A percentile compares a stretch with the other conserved stretches of the same genome.
phyloP scores from a whole-genome alignment of 2,329 filamentous ascomycete genomes.

The Penicillium palitans region DNA sequence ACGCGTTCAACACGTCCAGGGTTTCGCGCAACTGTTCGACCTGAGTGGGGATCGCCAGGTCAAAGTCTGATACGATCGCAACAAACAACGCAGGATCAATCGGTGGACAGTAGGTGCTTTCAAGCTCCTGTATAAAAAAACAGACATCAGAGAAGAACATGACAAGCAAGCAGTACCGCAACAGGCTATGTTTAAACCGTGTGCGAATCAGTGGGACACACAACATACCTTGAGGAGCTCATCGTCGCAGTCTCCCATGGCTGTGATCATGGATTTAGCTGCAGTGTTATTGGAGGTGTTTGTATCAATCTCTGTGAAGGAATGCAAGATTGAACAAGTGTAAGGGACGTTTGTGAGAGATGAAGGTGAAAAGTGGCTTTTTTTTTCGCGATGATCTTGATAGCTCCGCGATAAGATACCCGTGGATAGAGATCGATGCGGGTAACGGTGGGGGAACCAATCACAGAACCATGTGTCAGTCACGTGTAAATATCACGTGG shows the following conservation, averaged over 20 bases:
- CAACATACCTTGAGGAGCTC: slow-evolving; percentile 4
- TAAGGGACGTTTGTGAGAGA: neutral
- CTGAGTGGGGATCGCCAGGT: slow-evolving; percentile 57
- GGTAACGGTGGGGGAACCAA: neutral
- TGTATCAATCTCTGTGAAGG: neutral
- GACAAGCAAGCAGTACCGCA: neutral
- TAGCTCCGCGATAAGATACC: slow-evolving; percentile 7
- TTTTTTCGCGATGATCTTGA: slow-evolving; percentile 4
- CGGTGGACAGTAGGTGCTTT: slow-evolving; percentile 72
- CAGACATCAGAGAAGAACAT: neutral
- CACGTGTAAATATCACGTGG: neutral
- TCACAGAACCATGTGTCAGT: neutral
- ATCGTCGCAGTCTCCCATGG: neutral
- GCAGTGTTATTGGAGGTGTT: neutral
- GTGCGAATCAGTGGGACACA: neutral
- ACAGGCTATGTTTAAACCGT: neutral
- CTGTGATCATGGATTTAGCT: neutral
- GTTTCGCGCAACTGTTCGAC: slow-evolving; percentile 57
- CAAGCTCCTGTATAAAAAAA: slow-evolving; percentile 34
- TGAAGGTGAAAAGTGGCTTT: slow-evolving; percentile 6
- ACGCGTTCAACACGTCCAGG: slow-evolving; percentile 65
- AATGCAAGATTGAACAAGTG: neutral
- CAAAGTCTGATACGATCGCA: slow-evolving; percentile 73
- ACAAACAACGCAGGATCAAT: slow-evolving; percentile 76
- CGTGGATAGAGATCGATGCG: neutral